Base-by-base conservation (phyloP, 225 moss, liverwort and hornwort species). In the Thuidium tamariscinum region DNA sequence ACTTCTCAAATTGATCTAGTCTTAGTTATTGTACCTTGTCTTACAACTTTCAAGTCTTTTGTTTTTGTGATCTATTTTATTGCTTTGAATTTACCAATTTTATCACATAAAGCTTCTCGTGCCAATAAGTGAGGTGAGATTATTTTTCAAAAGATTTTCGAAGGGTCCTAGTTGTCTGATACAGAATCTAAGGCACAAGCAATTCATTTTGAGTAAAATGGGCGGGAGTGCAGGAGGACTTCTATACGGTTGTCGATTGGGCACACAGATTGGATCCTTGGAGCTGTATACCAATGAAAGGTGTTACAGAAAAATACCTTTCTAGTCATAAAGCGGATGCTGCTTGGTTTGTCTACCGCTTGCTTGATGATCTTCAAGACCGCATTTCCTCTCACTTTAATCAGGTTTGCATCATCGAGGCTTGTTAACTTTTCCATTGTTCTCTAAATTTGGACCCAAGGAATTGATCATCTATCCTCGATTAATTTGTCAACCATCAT, bases 211-310 rank as follows among this genome's bases (percentile, higher is more conserved):
- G 68, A 46, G 34, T 41, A 37, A 85, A 49, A 70, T 76, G 86
- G 82, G 29, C 19, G 80, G 64, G 82, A 55, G 3, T 87, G 79
- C 84, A 92, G 96, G 98, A 96, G 86, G 96, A 96, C 85, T 98
- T 98, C 76, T 95, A 94, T 83, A 92, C 90, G 74, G 90, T 98
- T 81, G 95, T 94, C 29, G 95, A 98, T 82, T 98, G 98, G 98
- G 98, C 93, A 42, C 93, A 94, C 90, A 95, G 92, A 89, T 91
- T 93, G 61, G 96, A 98, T 89, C 98, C 95, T 62, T 93, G 95
- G 84, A 93, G 96, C 75, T 96, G 98, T 87, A 92, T 98, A 54
- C 82, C 92, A 34, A 98, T 98, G 98, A 95, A 95, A 91, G 91
- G 93, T 71, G 91, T 93, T 37, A 96, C 98, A 80, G 96, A 98